A percentile compares a stretch with the other conserved stretches of the same genome.
Conservation (phyloP, 1,139 yeast species). For the Saccharomyces hybrid region DNA sequence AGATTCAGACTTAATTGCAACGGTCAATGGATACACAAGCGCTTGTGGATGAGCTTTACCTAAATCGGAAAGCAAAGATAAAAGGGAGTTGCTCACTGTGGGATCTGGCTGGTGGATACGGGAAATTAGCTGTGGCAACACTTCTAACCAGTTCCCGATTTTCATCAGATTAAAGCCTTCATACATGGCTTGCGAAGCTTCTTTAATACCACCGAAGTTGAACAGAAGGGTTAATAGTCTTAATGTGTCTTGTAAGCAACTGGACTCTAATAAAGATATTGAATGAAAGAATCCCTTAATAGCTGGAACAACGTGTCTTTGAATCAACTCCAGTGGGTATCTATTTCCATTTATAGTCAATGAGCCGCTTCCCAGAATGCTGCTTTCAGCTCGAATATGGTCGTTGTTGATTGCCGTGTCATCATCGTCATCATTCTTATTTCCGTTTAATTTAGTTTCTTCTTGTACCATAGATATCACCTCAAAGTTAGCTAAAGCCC, state of each 20-base stretch:
- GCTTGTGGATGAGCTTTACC: slow-evolving; percentile 98
- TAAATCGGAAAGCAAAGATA: slow-evolving; percentile 74
- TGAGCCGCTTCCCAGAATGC: slow-evolving; percentile 23
- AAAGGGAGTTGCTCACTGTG: slow-evolving; percentile 69
- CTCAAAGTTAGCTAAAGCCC: slow-evolving; percentile 98
- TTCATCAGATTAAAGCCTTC: slow-evolving; percentile 88
- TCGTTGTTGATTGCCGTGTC: slow-evolving; percentile 7
- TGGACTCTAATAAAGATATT: slow-evolving; percentile 76
- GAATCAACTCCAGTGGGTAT: slow-evolving; percentile 55
- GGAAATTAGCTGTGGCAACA: slow-evolving; percentile 90
- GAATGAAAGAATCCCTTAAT: slow-evolving; percentile 94
- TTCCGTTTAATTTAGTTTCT: slow-evolving; percentile 23
- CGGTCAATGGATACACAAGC: slow-evolving; percentile 88
- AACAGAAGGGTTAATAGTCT: slow-evolving; percentile 91
- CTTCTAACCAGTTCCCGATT: slow-evolving; percentile 92
- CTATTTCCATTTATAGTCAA: slow-evolving; percentile 17
- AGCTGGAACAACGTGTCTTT: slow-evolving; percentile 89
- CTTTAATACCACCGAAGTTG: slow-evolving; percentile 86
- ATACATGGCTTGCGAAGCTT: slow-evolving; percentile 83
- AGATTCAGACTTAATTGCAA: slow-evolving; percentile 91
- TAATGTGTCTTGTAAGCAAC: slow-evolving; percentile 86
- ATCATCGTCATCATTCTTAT: slow-evolving; percentile 12
- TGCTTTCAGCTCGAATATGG: slow-evolving; percentile 10
- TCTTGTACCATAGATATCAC: slow-evolving; percentile 59
- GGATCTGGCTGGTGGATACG: slow-evolving; percentile 94